Evolutionary conservation across 2,329 filamentous ascomycete genomes (phyloP).

Genomic region (Monilinia laxa): DNA sequence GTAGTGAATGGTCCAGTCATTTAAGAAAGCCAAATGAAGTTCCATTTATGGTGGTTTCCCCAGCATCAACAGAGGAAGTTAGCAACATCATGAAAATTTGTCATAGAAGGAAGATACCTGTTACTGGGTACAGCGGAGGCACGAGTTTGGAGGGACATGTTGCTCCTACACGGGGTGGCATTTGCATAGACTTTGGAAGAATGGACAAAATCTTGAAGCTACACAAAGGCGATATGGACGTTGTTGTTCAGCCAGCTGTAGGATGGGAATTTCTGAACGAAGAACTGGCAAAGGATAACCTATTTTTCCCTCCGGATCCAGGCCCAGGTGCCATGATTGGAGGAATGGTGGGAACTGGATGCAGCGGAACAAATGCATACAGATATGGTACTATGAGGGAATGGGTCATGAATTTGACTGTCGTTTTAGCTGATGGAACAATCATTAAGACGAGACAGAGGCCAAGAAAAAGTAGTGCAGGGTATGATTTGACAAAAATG

Average conservation of each 20-base stretch:
- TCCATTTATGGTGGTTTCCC: conserved; percentile 73
- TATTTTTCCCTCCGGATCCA: conserved; percentile 92
- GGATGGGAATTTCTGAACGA: conserved; percentile 88
- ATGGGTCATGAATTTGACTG: conserved; percentile 84
- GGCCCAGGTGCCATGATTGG: conserved; percentile 91
- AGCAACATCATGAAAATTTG: conserved; percentile 87
- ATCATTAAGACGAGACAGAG: conserved; percentile 86
- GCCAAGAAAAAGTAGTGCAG: conserved; percentile 84
- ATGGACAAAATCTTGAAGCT: conserved; percentile 81
- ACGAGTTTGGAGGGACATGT: conserved; percentile 90
- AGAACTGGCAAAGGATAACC: conserved; percentile 65
- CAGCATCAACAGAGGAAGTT: conserved; percentile 76
- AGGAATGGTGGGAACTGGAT: conserved; percentile 76
- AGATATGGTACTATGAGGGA: conserved; percentile 93
- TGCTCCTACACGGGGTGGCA: conserved; percentile 75
- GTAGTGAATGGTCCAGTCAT: conserved; percentile 64
- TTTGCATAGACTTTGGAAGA: conserved; percentile 80
- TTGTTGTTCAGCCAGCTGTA: conserved; percentile 75
- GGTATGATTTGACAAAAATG: conserved; percentile 85
- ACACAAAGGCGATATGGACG: conserved; percentile 75
- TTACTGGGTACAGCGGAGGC: conserved; percentile 83
- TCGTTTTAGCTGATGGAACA: conserved; percentile 87
- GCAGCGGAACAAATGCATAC: conserved; percentile 83
- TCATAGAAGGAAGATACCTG: conserved; percentile 75
- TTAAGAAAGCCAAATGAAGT: conserved; percentile 49